A percentile compares a stretch with the other conserved stretches of the same genome.
These are phyloP conservation scores for Suillus clintonianus DNA, from an alignment of 768 basidiomycete species.

Conservation along the genomic window DNA sequence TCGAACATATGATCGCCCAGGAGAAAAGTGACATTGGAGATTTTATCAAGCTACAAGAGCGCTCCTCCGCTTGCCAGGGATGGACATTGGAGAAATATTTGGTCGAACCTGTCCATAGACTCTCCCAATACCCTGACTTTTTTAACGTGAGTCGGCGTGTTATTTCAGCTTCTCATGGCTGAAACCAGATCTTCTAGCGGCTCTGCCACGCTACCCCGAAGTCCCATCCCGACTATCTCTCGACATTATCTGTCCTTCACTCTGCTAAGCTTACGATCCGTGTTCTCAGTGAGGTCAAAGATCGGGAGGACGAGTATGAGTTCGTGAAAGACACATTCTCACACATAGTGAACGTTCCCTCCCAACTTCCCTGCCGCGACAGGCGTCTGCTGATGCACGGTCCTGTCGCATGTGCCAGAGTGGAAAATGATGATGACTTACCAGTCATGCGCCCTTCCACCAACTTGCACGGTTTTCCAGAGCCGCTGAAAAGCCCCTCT, in stretches of 20 bases:
- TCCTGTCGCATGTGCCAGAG: slow-evolving; percentile 43
- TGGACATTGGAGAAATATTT: slow-evolving; percentile 71
- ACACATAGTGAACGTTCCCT: slow-evolving; percentile 59
- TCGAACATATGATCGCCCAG: slow-evolving; percentile 51
- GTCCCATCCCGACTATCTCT: slow-evolving; percentile 67
- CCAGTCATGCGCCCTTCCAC: slow-evolving; percentile 14
- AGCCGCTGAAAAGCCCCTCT: not conserved
- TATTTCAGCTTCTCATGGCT: not conserved
- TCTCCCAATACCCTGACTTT: slow-evolving; percentile 69
- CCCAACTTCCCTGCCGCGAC: slow-evolving; percentile 66
- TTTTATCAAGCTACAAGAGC: slow-evolving; percentile 73
- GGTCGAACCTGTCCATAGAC: slow-evolving; percentile 72
- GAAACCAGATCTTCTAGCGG: slow-evolving; percentile 46
- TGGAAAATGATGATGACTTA: slow-evolving; percentile 35
- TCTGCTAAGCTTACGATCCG: slow-evolving; percentile 72
- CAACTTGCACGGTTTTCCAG: not conserved
- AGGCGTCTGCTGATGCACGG: slow-evolving; percentile 77
- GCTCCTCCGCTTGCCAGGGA: slow-evolving; percentile 51
- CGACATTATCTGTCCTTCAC: slow-evolving; percentile 64
- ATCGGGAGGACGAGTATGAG: slow-evolving; percentile 86
- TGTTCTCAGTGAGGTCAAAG: slow-evolving; percentile 83
- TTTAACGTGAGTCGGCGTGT: slow-evolving; percentile 61
- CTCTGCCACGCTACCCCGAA: slow-evolving; percentile 70
- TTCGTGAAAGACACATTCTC: slow-evolving; percentile 60
- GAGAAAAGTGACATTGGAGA: slow-evolving; percentile 77